These are phyloP conservation scores for Epichloe brachyelytri DNA, from an alignment of 2,329 filamentous ascomycete species.

Conservation along the genomic window DNA sequence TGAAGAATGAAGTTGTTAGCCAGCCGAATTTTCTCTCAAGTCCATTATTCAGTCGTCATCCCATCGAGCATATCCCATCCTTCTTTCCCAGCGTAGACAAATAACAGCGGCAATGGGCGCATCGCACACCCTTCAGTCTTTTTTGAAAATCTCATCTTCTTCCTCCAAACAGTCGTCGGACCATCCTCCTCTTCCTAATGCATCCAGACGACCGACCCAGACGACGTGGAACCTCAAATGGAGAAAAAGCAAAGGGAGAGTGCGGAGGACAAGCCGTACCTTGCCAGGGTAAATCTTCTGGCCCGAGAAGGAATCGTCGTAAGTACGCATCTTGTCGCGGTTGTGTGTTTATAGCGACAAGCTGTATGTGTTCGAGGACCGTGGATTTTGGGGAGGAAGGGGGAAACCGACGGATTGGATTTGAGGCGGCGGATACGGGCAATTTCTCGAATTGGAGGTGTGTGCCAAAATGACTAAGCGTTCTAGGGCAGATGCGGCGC, in stretches of 20 bases:
- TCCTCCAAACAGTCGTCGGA: not conserved
- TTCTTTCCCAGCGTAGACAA: not conserved
- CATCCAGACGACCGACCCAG: not conserved
- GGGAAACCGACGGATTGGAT: slow-evolving; percentile 10
- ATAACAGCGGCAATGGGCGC: no score
- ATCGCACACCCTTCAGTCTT: no score
- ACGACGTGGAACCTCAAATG: not conserved
- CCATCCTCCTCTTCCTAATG: not conserved
- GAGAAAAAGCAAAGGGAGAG: not conserved
- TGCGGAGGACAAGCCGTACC: slow-evolving; percentile 32
- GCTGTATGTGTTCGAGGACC: slow-evolving; percentile 27
- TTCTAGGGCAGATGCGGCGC: slow-evolving; percentile 24
- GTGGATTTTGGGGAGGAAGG: slow-evolving; percentile 20
- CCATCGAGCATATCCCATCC: not conserved
- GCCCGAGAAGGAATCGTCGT: slow-evolving; percentile 54
- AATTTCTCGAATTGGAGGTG: slow-evolving; percentile 29
- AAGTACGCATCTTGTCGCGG: slow-evolving; percentile 48
- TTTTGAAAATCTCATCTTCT: not conserved
- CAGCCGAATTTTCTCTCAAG: not conserved
- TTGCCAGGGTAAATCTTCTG: slow-evolving; percentile 56
- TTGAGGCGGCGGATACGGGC: slow-evolving; percentile 19
- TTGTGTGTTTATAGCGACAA: slow-evolving; percentile 28
- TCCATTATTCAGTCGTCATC: not conserved
- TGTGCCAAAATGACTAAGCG: slow-evolving; percentile 28
- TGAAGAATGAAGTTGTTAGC: slow-evolving; percentile 14